Evolutionary conservation across 371 early-diverging fungal genomes (phyloP), one percentile per base, ranked within the genome.

Genomic region (Mortierella sp.): DNA sequence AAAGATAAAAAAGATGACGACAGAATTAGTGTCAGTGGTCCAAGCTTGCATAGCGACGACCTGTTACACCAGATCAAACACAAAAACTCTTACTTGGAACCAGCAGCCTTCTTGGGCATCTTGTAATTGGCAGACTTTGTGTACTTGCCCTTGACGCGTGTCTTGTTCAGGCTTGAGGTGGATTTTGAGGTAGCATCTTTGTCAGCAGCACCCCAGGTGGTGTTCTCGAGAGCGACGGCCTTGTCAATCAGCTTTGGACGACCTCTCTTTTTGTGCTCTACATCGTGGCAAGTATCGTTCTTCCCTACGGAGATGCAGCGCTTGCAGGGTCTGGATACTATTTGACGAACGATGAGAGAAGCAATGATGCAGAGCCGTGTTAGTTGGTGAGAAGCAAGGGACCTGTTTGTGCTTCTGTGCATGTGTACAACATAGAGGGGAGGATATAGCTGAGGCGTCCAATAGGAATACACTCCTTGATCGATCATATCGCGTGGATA

Each of bases 211-310:
- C 24, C 53, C 79, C 70, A 72, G 9, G 70, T 61, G 32, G 49
- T 62, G 14, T 48, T 47, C 32, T 72, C 80, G 24, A 68, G 50
- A 9, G 75, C 71, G 7, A 79, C 64, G 44, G 72, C 55, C 56
- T 86, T 83, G 60, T 87, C 89, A 58, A 87, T 85, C 17, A 90
- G 79, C 66, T 90, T 92, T 32, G 92, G 93, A 23, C 93, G 84
- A 17, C 93, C 93, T 60, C 93, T 86, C 64, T 92, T 92, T 66
- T 91, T 93, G 78, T 92, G 92, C 70, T 90, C 86, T 52, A 91
- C 90, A 73, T 93, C 93, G 32, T 86, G 82, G 57, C 93, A 93
- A n/a, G 89, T 86, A 49, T 90, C 90, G 52, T 84, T 80, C 67
- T 89, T 91, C 43, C 87, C 87, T n/a, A 90, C 64, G 3, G 89